Base-by-base conservation (phyloP, 306 rosid species). In the Dryas alaskensis region DNA sequence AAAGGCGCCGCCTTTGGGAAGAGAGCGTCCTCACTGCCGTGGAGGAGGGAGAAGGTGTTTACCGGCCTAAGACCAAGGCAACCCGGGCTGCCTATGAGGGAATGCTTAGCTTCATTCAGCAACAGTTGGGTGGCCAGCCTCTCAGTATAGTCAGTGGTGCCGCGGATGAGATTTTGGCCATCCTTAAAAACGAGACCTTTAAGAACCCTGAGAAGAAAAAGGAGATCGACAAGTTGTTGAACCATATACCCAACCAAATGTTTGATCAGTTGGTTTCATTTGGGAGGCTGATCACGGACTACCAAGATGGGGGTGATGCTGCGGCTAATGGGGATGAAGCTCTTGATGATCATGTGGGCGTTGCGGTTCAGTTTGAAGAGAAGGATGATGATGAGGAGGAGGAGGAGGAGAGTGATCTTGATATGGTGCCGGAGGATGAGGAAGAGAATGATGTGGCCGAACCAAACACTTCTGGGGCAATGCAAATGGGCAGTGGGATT, bases 401-500 rank as follows among this genome's bases (percentile, higher is more conserved):
- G 16, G 93, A 88, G 60, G 96, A 88, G 69, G 7, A n/a, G 11
- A 85, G 91, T 57, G 90, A 82, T 85, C 84, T 88, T 55, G 87
- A 84, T 60, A 71, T 83, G 77, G 91, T 90, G 12, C 87, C 82
- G 72, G 93, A 83, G 80, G 92, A 90, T 0, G 96, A 90, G 48
- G 91, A 88, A 58, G 89, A 90, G 0, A 43, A 45, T 0, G 90
- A 86, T 22, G 22, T 22, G 22, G 22, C 22, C 22, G 22, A 22
- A 22, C 22, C 22, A 0, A 87, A 83, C 13, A 85, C 81, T 3
- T 14, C 85, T 0, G 80, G 78, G 10, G 91, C 75, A 87, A 87
- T 90, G 92, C 90, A 84, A 66, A 87, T 90, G 89, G 96, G 86
- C 17, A 87, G 86, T 54, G 96, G 90, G 40, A 87, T 86, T 59